Evolutionary conservation across 352 stramenopile genomes (phyloP).

Genomic region (Phytophthora hibernalis): DNA sequence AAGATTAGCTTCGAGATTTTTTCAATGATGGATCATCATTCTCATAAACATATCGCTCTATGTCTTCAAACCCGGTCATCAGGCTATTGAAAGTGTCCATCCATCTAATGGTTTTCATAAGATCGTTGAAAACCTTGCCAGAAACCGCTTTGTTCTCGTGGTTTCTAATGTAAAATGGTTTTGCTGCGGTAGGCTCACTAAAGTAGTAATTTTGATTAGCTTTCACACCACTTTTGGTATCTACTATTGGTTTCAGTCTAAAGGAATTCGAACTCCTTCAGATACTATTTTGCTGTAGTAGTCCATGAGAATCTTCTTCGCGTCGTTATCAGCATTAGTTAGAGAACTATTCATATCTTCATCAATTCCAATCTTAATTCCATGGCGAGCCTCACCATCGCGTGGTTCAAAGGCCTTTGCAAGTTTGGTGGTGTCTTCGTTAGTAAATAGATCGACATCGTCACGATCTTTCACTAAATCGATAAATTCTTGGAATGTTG

Average conservation of each 20-base stretch:
- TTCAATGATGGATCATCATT: slow-evolving; percentile 18
- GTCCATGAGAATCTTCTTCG: slow-evolving; percentile 23
- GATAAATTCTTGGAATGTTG: slow-evolving; percentile 26
- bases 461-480: slow-evolving; percentile 20
- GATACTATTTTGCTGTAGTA: slow-evolving; percentile 26
- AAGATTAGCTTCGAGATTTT: slow-evolving; percentile 31
- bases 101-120: slow-evolving; percentile 32
- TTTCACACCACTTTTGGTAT: slow-evolving; percentile 22
- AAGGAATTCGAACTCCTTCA: slow-evolving; percentile 23
- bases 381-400: slow-evolving; percentile 18
- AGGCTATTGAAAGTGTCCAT: slow-evolving; percentile 30
- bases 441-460: slow-evolving; percentile 10
- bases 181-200: slow-evolving; percentile 22
- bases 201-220: slow-evolving; percentile 29
- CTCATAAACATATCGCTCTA: slow-evolving; percentile 25
- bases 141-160: slow-evolving; percentile 24
- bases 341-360: slow-evolving; percentile 22
- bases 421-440: slow-evolving; percentile 4
- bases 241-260: slow-evolving; percentile 26
- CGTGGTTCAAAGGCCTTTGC: slow-evolving; percentile 14
- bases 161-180: slow-evolving; percentile 32
- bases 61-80: slow-evolving; percentile 26
- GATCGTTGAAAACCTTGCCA: slow-evolving; percentile 19
- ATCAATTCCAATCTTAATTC: slow-evolving; percentile 23
- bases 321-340: slow-evolving; percentile 31